phyloP scores from a whole-genome alignment of 768 basidiomycete species.

The Kwoniella sp. region DNA sequence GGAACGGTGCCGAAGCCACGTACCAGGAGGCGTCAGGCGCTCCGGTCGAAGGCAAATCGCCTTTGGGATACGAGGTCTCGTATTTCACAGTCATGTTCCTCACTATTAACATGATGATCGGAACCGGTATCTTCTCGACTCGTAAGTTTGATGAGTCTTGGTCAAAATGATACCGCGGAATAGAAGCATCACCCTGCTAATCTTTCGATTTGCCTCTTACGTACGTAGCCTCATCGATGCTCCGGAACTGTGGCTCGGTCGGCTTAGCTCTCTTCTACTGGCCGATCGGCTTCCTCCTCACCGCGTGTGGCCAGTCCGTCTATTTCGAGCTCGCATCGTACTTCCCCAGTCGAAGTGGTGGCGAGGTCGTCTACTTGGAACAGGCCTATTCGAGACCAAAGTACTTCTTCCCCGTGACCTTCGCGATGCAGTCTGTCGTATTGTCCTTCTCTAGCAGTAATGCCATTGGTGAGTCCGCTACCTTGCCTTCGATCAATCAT shows the following conservation, averaged over 20 bases:
- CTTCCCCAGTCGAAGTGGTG: slow-evolving; percentile 32
- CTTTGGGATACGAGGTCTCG: slow-evolving; percentile 28
- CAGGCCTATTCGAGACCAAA: slow-evolving; percentile 20
- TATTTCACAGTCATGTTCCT: slow-evolving; percentile 19
- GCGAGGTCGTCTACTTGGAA: slow-evolving; percentile 36
- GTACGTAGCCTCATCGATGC: slow-evolving; percentile 10
- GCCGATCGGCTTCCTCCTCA: slow-evolving; percentile 25
- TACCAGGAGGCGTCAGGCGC: slow-evolving; percentile 29
- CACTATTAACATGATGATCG: slow-evolving; percentile 34
- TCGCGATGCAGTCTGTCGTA: slow-evolving; percentile 27
- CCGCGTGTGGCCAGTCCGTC: slow-evolving; percentile 22
- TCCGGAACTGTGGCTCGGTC: slow-evolving; percentile 20
- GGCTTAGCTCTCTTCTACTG: slow-evolving; percentile 33
- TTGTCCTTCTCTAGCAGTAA: slow-evolving; percentile 30
- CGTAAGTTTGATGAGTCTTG: no score
- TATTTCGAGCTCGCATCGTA: slow-evolving; percentile 32
- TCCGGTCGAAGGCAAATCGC: slow-evolving; percentile 24
- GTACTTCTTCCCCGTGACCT: slow-evolving; percentile 36
- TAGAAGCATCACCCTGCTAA: no score
- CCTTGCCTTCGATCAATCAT: no score
- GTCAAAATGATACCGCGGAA: no score
- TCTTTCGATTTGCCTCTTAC: neutral
- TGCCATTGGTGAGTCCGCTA: slow-evolving; percentile 31
- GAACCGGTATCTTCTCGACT: slow-evolving; percentile 35
- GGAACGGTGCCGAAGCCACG: slow-evolving; percentile 7